A percentile compares a stretch with the other conserved stretches of the same genome.
These are phyloP conservation scores for Biscogniauxia mediterranea DNA, from an alignment of 2,329 filamentous ascomycete genomes.

Conservation along the genomic window DNA sequence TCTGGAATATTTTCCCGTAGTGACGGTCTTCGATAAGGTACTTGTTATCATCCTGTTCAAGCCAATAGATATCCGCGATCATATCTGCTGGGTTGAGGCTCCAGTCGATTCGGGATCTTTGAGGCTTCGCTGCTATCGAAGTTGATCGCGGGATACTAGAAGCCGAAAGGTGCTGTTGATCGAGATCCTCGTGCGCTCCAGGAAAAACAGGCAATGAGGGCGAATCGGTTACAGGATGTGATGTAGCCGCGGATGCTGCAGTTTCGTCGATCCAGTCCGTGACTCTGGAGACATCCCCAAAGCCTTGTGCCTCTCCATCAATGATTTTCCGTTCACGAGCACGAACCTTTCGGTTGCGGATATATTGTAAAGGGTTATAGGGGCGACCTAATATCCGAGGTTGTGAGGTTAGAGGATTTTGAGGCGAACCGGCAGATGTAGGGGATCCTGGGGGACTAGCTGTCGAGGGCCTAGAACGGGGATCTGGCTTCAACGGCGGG, in stretches of 20 bases:
- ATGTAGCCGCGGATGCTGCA: conserved; percentile 44
- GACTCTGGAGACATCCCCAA: conserved; percentile 70
- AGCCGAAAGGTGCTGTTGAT: conserved; percentile 33
- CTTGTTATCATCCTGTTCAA: conserved; percentile 80
- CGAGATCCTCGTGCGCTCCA: conserved; percentile 43
- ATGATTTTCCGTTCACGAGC: conserved; percentile 74
- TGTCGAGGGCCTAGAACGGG: conserved; percentile 35
- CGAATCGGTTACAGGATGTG: conserved; percentile 33
- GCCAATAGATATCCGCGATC: conserved; percentile 86
- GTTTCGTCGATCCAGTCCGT: conserved; percentile 75
- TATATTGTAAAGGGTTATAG: conserved; percentile 91
- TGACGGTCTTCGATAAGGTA: conserved; percentile 75
- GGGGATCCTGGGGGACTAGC: conserved; percentile 45
- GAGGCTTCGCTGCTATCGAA: conserved; percentile 55
- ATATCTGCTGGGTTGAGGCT: conserved; percentile 78
- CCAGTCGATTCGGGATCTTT: conserved; percentile 82
- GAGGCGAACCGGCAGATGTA: conserved; percentile 20
- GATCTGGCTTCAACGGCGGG: conserved; percentile 63
- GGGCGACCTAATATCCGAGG: conserved; percentile 56
- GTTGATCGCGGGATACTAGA: conserved; percentile 41
- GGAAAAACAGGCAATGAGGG: conserved; percentile 46
- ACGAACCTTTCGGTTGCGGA: conserved; percentile 84
- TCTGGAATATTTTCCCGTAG: conserved; percentile 66
- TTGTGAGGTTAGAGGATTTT: conserved; percentile 32
- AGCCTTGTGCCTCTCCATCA: conserved; percentile 73